Base-by-base conservation (phyloP, 805 yeast genomes). In the Pichia rugopelliculosa region DNA sequence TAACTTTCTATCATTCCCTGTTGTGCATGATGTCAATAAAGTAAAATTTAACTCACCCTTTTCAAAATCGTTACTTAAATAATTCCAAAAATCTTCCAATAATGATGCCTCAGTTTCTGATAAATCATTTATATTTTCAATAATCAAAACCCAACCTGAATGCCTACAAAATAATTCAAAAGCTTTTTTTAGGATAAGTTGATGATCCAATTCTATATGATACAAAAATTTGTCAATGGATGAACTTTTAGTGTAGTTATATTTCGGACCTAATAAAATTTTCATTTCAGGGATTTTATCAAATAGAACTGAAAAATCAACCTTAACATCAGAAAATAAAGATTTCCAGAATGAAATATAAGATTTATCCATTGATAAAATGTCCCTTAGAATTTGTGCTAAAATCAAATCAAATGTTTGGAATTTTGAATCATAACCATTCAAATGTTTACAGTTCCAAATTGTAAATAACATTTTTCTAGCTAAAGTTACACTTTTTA, bases 51-150 rank as follows among this genome's bases (percentile, higher is more conserved):
- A 34, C 18, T 51, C 45, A 17, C 38, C 47, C 6, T 42, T 33
- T n/a, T n/a, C 11, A 21, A 42, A 44, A 26, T 53, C 47, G 13
- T 50, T 51, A 37, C 50, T 45, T 45, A 54, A 53, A 43, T 49
- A 58, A 20, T 53, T 55, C 9, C 62, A 44, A 5, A 66, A 55
- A 40, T 70, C 74, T 8, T 56, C 50, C 3, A 65, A 44, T 49
- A 71, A 46, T 6, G 39, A 47, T 53, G 66, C 58, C 49, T 67
- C 72, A 11, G 55, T 59, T 9, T 48, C 52, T 0, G 76, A 62
- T 47, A 73, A 66, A 69, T 72, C 70, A 45, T 75, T 76, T 23
- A 72, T 53, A 56, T 75, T 77, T 52, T 75, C 79, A 26, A 73
- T 56, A 41, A 72, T 62, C 1, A 75, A 51, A 0, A 77, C 73